A percentile compares a stretch with the other conserved stretches of the same genome.
Evolutionary conservation across 768 basidiomycete genomes (phyloP).

Genomic region (Macrolepiota fuliginosa): DNA sequence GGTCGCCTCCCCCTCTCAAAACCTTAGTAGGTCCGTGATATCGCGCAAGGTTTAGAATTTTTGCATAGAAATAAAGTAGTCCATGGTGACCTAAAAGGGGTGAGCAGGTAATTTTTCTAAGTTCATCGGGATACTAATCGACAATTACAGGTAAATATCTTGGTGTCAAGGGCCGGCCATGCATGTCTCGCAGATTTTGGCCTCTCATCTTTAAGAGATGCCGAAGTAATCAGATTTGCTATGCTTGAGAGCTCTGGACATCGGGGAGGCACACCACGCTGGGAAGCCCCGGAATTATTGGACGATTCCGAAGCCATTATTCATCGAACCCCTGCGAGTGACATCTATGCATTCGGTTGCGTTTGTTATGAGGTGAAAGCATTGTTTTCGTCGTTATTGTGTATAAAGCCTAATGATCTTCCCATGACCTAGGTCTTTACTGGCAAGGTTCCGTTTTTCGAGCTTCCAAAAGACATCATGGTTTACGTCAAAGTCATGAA

Average conservation of each 20-base stretch:
- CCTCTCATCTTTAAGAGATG: conserved; percentile 9
- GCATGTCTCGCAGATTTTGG: conserved; percentile 13
- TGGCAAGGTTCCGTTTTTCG: conserved; percentile 20
- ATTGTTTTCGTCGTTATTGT: neutral
- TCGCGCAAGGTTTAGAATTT: neutral
- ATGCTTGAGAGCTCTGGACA: conserved; percentile 8
- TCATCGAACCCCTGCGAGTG: conserved; percentile 1
- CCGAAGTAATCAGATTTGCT: conserved; percentile 8
- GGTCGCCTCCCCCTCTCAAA: neutral
- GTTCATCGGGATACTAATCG: neutral
- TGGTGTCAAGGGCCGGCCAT: neutral
- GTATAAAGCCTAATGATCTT: neutral
- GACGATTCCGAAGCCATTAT: neutral
- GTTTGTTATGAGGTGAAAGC: conserved; percentile 16
- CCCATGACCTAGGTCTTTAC: conserved; percentile 16
- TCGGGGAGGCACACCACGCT: conserved; percentile 13
- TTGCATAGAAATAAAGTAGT: conserved; percentile 3
- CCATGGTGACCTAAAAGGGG: conserved; percentile 14
- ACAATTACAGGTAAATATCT: conserved; percentile 4
- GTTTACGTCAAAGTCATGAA: neutral
- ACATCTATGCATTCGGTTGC: conserved; percentile 14
- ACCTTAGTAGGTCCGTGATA: neutral
- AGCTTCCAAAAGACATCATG: conserved; percentile 5
- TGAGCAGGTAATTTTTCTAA: neutral
- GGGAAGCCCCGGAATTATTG: conserved; percentile 15